Evolutionary conservation across 257 asterid species (phyloP).

Genomic region (Perilla frutescens): DNA sequence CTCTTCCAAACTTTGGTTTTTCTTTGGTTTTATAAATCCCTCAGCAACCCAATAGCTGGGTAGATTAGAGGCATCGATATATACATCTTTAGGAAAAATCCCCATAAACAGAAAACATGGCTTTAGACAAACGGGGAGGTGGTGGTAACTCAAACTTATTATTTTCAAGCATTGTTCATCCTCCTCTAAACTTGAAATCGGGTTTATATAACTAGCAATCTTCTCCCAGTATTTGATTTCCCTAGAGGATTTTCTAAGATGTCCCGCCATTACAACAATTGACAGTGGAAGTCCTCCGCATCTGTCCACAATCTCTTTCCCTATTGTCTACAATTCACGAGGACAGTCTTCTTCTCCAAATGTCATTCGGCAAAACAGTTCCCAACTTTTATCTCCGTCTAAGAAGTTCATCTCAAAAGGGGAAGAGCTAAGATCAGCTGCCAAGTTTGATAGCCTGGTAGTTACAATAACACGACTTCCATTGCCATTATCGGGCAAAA

Average conservation of each 20-base stretch:
- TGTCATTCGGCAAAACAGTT: not conserved
- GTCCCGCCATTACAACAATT: constrained; percentile 25
- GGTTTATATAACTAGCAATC: not conserved
- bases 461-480: constrained; percentile 21
- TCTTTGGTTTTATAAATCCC: constrained; percentile 7
- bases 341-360: not conserved
- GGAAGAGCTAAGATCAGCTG: not conserved
- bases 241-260: not conserved
- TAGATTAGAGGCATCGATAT: not conserved
- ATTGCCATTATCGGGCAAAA: constrained; percentile 3
- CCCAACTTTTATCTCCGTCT: constrained; percentile 12
- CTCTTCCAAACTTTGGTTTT: constrained; percentile 2
- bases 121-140: not conserved
- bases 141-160: not conserved
- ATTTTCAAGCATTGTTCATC: not conserved
- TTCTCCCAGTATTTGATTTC: not conserved
- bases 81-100: not conserved
- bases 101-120: constrained; percentile 20
- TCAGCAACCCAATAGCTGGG: constrained; percentile 5
- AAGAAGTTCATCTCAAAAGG: not conserved
- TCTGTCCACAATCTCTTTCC: not conserved
- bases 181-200: not conserved
- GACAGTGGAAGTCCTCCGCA: constrained; percentile 28
- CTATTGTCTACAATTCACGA: not conserved
- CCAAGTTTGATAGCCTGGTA: not conserved